phyloP scores from a whole-genome alignment of 2,329 filamentous ascomycete species.

The Leptographium procerum region DNA sequence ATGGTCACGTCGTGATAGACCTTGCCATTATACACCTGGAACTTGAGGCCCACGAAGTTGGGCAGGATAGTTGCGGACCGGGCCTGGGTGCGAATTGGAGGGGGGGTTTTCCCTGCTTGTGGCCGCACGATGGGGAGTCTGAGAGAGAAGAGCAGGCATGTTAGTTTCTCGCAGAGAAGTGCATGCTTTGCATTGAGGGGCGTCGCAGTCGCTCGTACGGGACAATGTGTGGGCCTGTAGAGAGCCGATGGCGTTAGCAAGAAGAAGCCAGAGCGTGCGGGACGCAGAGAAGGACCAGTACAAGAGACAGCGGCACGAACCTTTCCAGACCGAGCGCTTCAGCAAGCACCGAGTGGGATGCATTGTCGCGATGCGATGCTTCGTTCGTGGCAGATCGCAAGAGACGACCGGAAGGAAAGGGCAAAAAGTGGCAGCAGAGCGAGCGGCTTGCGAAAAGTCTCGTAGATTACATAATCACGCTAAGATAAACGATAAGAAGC shows the following conservation, averaged over 20 bases:
- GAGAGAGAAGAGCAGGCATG: neutral
- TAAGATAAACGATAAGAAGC: neutral
- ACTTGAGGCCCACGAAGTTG: conserved; percentile 81
- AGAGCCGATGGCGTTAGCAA: conserved; percentile 13
- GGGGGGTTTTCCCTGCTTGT: conserved; percentile 49
- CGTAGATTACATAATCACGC: neutral
- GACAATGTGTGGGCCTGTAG: conserved; percentile 38
- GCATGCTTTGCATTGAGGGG: neutral
- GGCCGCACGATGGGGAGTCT: conserved; percentile 54
- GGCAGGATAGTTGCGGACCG: conserved; percentile 82
- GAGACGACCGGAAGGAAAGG: neutral
- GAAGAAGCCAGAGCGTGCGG: neutral
- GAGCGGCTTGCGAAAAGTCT: neutral
- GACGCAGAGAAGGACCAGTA: neutral
- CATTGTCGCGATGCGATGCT: conserved; percentile 33
- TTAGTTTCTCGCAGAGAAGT: neutral
- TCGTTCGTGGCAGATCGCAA: neutral
- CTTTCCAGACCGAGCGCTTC: conserved; percentile 81
- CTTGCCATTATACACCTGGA: conserved; percentile 89
- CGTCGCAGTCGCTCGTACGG: conserved; percentile 31
- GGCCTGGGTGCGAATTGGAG: conserved; percentile 75
- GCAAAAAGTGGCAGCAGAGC: neutral
- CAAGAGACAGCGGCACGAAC: conserved; percentile 33
- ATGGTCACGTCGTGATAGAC: conserved; percentile 71
- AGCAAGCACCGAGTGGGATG: conserved; percentile 55